A percentile compares a stretch with the other conserved stretches of the same genome.
Conservation (phyloP, 2,329 filamentous ascomycete species). For the Pyrenochaeta sp. region DNA sequence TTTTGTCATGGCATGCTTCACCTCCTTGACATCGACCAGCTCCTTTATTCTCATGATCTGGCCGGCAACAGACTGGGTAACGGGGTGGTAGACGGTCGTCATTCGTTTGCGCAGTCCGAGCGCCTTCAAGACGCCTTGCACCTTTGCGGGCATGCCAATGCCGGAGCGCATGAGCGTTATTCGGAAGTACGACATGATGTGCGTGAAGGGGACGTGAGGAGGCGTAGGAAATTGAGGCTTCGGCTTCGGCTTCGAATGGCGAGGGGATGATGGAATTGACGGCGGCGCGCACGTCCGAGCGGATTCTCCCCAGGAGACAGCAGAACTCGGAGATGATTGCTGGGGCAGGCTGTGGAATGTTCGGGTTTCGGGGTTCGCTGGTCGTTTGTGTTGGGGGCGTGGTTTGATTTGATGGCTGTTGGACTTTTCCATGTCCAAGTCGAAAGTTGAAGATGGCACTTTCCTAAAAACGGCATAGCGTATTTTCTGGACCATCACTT, state of each 20-base stretch:
- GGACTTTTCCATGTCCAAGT: slow-evolving; percentile 27
- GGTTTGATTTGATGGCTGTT: too few relatives aligned
- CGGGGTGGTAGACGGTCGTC: slow-evolving; percentile 88
- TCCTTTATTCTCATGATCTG: slow-evolving; percentile 96
- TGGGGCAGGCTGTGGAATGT: slow-evolving; percentile 10
- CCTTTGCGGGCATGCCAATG: slow-evolving; percentile 82
- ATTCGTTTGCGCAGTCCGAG: slow-evolving; percentile 85
- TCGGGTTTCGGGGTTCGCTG: slow-evolving; percentile 4
- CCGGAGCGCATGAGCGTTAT: slow-evolving; percentile 89
- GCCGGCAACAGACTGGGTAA: slow-evolving; percentile 80
- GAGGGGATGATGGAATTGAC: background rate
- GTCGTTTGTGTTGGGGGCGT: too few relatives aligned
- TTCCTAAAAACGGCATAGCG: slow-evolving; percentile 19
- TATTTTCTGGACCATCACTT: too few relatives aligned
- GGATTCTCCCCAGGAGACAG: too few relatives aligned
- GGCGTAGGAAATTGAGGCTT: slow-evolving; percentile 1
- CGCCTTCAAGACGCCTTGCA: slow-evolving; percentile 79
- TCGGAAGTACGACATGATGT: slow-evolving; percentile 79
- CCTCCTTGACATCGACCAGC: slow-evolving; percentile 82
- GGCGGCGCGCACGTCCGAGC: background rate
- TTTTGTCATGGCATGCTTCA: slow-evolving; percentile 69
- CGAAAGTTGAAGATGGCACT: slow-evolving; percentile 11
- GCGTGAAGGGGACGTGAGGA: too few relatives aligned
- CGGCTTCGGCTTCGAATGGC: too few relatives aligned
- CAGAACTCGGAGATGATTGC: background rate